These are phyloP conservation scores for Skeletonema tropicum DNA, from an alignment of 108 stramenopile genomes.

Conservation along the genomic window DNA sequence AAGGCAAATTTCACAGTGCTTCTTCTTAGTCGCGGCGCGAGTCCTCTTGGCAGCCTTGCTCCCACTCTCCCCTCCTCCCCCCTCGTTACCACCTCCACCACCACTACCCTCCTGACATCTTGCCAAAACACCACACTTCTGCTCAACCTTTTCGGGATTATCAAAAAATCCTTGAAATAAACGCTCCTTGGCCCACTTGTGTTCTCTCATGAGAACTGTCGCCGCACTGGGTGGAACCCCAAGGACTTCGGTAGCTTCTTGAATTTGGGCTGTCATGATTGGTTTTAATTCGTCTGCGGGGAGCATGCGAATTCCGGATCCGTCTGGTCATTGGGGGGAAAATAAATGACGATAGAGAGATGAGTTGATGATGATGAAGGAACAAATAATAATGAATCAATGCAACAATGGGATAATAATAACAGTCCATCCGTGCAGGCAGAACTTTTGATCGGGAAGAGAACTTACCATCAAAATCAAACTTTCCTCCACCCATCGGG, in stretches of 20 bases:
- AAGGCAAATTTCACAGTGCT: conserved; percentile 64
- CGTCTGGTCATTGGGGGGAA: conserved; percentile 26
- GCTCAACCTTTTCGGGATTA: conserved; percentile 66
- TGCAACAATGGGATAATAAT: neutral
- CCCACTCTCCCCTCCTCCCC: conserved; percentile 15
- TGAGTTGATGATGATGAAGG: conserved; percentile 6
- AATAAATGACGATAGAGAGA: neutral
- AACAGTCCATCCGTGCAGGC: neutral
- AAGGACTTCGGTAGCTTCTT: conserved; percentile 83
- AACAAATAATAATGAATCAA: neutral
- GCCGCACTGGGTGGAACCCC: conserved; percentile 82
- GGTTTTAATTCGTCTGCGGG: conserved; percentile 69
- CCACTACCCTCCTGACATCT: conserved; percentile 21
- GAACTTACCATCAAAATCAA: conserved; percentile 29
- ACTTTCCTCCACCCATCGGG: conserved; percentile 30
- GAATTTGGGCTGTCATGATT: conserved; percentile 69
- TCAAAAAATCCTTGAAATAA: conserved; percentile 85
- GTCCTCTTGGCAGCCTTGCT: conserved; percentile 40
- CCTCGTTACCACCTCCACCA: neutral
- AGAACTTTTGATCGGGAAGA: too few species aligned
- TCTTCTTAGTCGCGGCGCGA: conserved; percentile 12
- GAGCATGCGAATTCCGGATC: conserved; percentile 70
- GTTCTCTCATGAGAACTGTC: conserved; percentile 83
- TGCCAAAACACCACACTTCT: conserved; percentile 76
- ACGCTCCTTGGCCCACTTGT: conserved; percentile 93